A percentile compares a stretch with the other conserved stretches of the same genome.
These are phyloP conservation scores for Trichoderma asperellum DNA, from an alignment of 2,329 filamentous ascomycete genomes.

Conservation along the genomic window DNA sequence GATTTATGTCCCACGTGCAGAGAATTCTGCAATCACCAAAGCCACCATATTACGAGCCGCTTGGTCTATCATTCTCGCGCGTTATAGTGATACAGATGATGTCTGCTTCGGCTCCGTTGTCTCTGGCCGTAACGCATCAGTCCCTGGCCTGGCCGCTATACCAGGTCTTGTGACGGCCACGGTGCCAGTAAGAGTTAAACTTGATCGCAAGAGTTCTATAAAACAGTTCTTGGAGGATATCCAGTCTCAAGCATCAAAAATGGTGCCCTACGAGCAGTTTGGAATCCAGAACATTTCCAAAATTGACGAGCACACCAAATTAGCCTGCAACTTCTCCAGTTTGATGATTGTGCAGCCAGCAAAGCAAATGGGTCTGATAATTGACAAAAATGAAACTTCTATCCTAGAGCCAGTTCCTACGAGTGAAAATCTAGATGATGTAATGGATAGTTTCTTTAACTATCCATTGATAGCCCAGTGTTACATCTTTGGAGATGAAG, in stretches of 20 bases:
- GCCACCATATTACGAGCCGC: conserved; percentile 32
- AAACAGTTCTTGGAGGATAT: conserved; percentile 29
- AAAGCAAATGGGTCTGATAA: neutral
- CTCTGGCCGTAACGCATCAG: conserved; percentile 28
- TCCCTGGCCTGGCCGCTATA: conserved; percentile 1
- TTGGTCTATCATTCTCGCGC: conserved; percentile 33
- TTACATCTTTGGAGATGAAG: neutral
- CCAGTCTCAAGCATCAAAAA: conserved; percentile 34
- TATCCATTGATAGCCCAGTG: conserved; percentile 14
- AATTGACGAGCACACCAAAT: conserved; percentile 26
- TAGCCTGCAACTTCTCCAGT: conserved; percentile 21
- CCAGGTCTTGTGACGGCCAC: conserved; percentile 14
- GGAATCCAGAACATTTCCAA: conserved; percentile 38
- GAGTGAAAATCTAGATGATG: neutral
- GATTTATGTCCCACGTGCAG: neutral
- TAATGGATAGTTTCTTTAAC: conserved; percentile 18
- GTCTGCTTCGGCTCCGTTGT: conserved; percentile 34
- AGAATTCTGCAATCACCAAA: conserved; percentile 14
- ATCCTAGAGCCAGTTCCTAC: neutral
- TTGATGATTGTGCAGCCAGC: conserved; percentile 28
- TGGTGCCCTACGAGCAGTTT: conserved; percentile 35
- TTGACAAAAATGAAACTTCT: neutral
- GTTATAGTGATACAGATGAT: conserved; percentile 24
- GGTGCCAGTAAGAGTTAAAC: neutral
- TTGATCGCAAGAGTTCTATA: neutral